Evolutionary conservation across 73 alveolate species (phyloP).

Genomic region (Tetrahymena elliotti): DNA sequence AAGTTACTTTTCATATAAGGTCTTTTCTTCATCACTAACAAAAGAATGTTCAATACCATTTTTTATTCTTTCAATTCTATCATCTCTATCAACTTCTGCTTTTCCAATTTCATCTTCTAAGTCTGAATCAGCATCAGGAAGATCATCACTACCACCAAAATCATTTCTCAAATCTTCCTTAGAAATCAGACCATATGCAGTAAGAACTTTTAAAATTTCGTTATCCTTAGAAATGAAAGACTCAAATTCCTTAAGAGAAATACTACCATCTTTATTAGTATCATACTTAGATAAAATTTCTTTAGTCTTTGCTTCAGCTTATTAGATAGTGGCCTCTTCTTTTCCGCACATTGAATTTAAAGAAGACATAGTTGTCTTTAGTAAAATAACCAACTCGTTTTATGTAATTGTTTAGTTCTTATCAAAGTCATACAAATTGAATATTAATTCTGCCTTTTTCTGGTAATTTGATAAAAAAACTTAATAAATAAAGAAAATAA

Average conservation of each 20-base stretch:
- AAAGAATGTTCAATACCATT: conserved; percentile 47
- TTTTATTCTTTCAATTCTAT: conserved; percentile 31
- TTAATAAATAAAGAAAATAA: neutral
- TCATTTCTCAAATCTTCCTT: conserved; percentile 67
- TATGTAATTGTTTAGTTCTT: conserved; percentile 76
- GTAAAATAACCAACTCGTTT: conserved; percentile 80
- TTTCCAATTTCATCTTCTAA: conserved; percentile 58
- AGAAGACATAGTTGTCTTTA: conserved; percentile 73
- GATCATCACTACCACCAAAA: conserved; percentile 64
- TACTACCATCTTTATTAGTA: conserved; percentile 82
- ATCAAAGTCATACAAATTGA: conserved; percentile 84
- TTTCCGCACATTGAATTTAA: conserved; percentile 61
- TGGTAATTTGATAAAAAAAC: neutral
- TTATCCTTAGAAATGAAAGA: conserved; percentile 74
- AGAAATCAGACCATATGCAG: conserved; percentile 51
- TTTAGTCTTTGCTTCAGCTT: conserved; percentile 80
- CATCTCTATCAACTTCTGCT: conserved; percentile 18
- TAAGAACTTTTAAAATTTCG: conserved; percentile 67
- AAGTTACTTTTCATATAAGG: conserved; percentile 14
- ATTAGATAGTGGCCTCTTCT: conserved; percentile 67
- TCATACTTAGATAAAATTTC: conserved; percentile 83
- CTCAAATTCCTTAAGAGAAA: conserved; percentile 83
- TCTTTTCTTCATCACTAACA: conserved; percentile 53
- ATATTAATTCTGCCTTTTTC: conserved; percentile 61
- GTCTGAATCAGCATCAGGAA: conserved; percentile 68